A percentile compares a stretch with the other conserved stretches of the same genome.
These are phyloP conservation scores for Pestalotiopsis sp. DNA, from an alignment of 2,329 filamentous ascomycete genomes.

Conservation along the genomic window DNA sequence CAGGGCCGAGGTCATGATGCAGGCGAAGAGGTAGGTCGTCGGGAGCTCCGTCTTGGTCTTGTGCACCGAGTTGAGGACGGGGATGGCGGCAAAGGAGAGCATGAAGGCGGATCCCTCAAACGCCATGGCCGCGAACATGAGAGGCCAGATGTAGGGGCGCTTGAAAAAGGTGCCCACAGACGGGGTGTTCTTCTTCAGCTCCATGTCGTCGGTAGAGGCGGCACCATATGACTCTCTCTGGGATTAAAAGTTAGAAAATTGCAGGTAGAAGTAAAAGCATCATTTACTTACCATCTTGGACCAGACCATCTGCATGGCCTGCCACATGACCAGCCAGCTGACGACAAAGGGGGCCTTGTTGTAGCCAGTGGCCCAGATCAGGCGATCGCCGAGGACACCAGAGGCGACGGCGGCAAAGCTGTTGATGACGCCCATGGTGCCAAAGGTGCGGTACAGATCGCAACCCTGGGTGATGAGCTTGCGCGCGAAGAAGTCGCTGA, in stretches of 20 bases:
- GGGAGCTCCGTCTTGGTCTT: constrained; percentile 30
- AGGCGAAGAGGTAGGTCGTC: constrained; percentile 30
- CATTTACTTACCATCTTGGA: constrained; percentile 46
- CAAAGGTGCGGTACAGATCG: constrained; percentile 47
- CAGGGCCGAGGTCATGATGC: constrained; percentile 33
- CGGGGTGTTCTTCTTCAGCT: constrained; percentile 11
- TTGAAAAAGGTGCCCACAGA: constrained; percentile 28
- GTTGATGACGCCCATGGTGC: constrained; percentile 54
- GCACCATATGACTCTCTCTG: constrained; percentile 30
- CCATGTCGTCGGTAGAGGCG: constrained; percentile 13
- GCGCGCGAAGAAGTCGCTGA: constrained; percentile 53
- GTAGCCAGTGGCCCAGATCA: constrained; percentile 49
- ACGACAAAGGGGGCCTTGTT: constrained; percentile 57
- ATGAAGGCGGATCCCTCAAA: constrained; percentile 66
- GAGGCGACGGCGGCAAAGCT: constrained; percentile 57
- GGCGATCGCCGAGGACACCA: constrained; percentile 53
- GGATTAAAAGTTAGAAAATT: background rate
- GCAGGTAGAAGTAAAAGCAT: no score
- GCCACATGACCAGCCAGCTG: constrained; percentile 40
- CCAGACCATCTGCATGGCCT: constrained; percentile 48
- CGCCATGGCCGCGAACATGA: constrained; percentile 55
- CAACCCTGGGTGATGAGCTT: constrained; percentile 43
- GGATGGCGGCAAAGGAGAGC: constrained; percentile 66
- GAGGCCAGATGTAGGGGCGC: constrained; percentile 51
- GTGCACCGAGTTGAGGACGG: constrained; percentile 50